Evolutionary conservation across 371 early-diverging fungal genomes (phyloP).

Genomic region (Blakeslea trispora): DNA sequence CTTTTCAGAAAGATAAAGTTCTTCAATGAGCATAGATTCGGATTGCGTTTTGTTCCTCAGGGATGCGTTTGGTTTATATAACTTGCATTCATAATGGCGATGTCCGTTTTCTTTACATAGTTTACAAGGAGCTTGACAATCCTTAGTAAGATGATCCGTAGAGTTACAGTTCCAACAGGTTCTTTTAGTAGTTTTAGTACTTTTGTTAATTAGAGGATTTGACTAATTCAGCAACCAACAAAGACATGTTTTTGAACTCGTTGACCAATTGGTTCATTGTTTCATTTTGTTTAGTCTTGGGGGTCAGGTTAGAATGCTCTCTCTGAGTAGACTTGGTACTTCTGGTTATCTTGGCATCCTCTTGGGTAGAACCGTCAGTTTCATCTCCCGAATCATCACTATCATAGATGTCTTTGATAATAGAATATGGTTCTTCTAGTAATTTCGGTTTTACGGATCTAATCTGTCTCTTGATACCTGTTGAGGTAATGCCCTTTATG

Average conservation of each 20-base stretch:
- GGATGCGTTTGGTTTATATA: neutral
- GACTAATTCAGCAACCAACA: conserved; percentile 1
- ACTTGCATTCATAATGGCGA: neutral
- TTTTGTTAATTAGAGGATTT: neutral
- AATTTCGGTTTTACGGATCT: neutral
- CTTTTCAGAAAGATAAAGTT: neutral
- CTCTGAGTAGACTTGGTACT: neutral
- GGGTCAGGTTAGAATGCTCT: neutral
- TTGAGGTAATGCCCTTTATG: neutral
- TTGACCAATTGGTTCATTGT: neutral
- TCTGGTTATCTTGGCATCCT: neutral
- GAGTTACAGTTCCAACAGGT: conserved; percentile 5
- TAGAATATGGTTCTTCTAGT: neutral
- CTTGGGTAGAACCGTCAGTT: neutral
- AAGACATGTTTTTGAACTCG: conserved; percentile 2
- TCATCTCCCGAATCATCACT: neutral
- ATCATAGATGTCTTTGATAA: conserved; percentile 1
- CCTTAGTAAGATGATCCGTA: neutral
- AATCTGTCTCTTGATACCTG: neutral
- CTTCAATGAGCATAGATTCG: conserved; percentile 1
- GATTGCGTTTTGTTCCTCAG: neutral
- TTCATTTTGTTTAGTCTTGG: neutral
- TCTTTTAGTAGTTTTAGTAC: neutral
- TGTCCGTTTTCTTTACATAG: neutral
- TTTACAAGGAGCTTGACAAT: conserved; percentile 1